These are phyloP conservation scores for Mycena venus DNA, from an alignment of 768 basidiomycete species.

Conservation along the genomic window DNA sequence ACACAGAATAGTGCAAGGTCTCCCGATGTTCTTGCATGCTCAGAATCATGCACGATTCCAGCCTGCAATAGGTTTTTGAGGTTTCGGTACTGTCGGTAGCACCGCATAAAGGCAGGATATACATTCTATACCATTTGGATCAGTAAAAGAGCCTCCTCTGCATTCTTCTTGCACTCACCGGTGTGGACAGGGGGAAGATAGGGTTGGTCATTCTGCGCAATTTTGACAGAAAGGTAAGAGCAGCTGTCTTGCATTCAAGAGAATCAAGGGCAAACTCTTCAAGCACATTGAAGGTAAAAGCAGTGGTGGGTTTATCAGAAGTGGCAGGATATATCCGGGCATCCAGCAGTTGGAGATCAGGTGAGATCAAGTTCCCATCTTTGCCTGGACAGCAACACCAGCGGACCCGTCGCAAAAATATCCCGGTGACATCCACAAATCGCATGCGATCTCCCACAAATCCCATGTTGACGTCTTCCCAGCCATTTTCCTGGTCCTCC, in stretches of 20 bases:
- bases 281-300: conserved; percentile 39
- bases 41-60: background rate
- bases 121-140: background rate
- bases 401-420: conserved; percentile 5
- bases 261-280: conserved; percentile 37
- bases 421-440: conserved; percentile 1
- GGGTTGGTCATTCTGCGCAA: conserved; percentile 22
- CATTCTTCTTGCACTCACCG: background rate
- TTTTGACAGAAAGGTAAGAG: conserved; percentile 23
- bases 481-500: background rate
- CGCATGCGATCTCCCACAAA: conserved; percentile 3
- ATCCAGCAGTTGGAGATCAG: conserved; percentile 30
- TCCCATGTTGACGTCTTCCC: background rate
- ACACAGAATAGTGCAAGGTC: conserved; percentile 2
- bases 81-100: background rate
- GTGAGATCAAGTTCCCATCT: background rate
- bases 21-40: background rate
- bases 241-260: conserved; percentile 36
- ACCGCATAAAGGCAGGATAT: conserved; percentile 2
- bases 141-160: background rate
- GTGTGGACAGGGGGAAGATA: conserved; percentile 1
- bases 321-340: conserved; percentile 30
- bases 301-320: conserved; percentile 21
- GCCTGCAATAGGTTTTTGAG: background rate
- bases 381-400: conserved; percentile 8